Evolutionary conservation across 495 filamentous ascomycete species (phyloP).

Genomic region (Xylona heveae): DNA sequence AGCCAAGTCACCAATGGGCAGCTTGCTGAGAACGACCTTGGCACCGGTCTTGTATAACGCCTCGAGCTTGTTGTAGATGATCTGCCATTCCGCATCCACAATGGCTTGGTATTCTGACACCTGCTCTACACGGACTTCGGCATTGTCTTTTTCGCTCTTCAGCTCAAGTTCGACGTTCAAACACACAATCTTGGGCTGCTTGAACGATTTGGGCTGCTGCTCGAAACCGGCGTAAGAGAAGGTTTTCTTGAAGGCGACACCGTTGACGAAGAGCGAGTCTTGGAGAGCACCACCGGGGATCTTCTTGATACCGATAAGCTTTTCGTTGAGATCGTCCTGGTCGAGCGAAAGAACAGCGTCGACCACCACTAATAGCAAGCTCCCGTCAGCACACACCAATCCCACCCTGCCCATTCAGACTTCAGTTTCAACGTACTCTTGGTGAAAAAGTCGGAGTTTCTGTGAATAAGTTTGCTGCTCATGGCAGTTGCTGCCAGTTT

Average conservation of each 20-base stretch:
- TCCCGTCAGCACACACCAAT: too few species aligned
- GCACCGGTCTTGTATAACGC: slow-evolving; percentile 80
- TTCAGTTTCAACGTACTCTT: slow-evolving; percentile 45
- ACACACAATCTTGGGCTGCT: slow-evolving; percentile 83
- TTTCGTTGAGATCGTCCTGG: slow-evolving; percentile 93
- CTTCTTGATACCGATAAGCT: slow-evolving; percentile 94
- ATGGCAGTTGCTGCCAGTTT: slow-evolving; percentile 93
- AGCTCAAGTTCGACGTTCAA: slow-evolving; percentile 94
- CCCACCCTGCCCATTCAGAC: too few species aligned
- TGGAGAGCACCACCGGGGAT: slow-evolving; percentile 91
- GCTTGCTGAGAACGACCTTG: slow-evolving; percentile 89
- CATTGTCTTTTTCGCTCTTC: slow-evolving; percentile 98
- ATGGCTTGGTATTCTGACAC: slow-evolving; percentile 99
- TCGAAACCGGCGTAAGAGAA: slow-evolving; percentile 99
- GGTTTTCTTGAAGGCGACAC: slow-evolving; percentile 98
- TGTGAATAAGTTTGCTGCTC: slow-evolving; percentile 98
- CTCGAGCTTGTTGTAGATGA: slow-evolving; percentile 98
- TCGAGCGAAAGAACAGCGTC: slow-evolving; percentile 93
- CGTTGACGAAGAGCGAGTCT: slow-evolving; percentile 92
- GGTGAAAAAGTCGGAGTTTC: slow-evolving; percentile 91
- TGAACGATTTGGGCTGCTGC: slow-evolving; percentile 92
- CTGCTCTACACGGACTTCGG: slow-evolving; percentile 92
- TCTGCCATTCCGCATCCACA: slow-evolving; percentile 98
- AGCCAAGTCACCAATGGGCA: slow-evolving; percentile 92
- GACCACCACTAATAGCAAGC: slow-evolving; percentile 58